Percentiles rank a stretch among this genome's conserved stretches.
phyloP scores from a whole-genome alignment of 2,329 filamentous ascomycete genomes.

The Diaporthe sp. region DNA sequence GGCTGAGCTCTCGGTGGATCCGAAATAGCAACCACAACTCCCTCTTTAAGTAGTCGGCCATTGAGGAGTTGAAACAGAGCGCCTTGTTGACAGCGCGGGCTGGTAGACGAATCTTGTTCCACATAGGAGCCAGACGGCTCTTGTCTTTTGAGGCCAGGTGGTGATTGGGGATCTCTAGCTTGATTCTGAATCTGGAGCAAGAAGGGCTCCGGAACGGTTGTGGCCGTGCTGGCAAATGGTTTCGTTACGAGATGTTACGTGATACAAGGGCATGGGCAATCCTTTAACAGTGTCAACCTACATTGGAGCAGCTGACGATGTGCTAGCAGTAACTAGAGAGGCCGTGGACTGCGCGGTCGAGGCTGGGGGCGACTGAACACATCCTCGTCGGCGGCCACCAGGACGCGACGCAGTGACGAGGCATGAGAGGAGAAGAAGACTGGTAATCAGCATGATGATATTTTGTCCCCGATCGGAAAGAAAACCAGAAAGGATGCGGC shows the following conservation, averaged over 20 bases:
- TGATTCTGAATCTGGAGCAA: not conserved
- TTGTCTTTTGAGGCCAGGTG: not conserved
- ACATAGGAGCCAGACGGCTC: not conserved
- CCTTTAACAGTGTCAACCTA: not conserved
- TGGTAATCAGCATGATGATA: not conserved
- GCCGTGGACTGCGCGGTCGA: not conserved
- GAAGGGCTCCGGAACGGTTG: not conserved
- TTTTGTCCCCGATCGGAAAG: not conserved
- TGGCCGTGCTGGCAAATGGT: not conserved
- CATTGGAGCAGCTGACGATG: not conserved
- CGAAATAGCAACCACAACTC: not conserved
- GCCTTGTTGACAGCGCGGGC: not conserved
- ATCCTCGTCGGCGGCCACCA: not conserved
- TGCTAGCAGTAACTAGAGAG: not conserved
- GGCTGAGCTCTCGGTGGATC: not conserved
- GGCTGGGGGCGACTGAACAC: not conserved
- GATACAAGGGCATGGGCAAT: not conserved
- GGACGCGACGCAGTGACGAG: not conserved
- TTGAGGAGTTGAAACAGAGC: not conserved
- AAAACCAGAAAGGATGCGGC: not conserved
- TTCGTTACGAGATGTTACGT: not conserved
- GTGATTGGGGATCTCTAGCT: not conserved
- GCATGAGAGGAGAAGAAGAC: not conserved
- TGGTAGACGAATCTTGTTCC: not conserved
- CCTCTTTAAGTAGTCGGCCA: not conserved